Conservation (phyloP, 805 yeast species). For the Pichia exigua region DNA sequence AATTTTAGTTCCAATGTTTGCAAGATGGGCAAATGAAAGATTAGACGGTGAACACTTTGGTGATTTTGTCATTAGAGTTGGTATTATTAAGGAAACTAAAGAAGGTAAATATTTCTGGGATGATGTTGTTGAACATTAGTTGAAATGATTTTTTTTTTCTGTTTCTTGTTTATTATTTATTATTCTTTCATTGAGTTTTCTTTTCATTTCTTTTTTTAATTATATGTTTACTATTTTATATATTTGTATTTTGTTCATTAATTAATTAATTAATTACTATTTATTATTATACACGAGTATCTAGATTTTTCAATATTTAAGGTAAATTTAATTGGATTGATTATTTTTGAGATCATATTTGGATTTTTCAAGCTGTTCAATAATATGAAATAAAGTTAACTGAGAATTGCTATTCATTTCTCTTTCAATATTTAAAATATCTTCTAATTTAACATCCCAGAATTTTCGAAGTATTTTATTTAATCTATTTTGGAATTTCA, state of each 20-base stretch:
- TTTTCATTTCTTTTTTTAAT: neutral
- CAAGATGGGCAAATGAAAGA: slow-evolving; percentile 91
- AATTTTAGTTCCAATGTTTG: slow-evolving; percentile 76
- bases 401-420: slow-evolving; percentile 25
- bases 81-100: slow-evolving; percentile 79
- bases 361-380: slow-evolving; percentile 19
- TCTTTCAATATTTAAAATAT: slow-evolving; percentile 39
- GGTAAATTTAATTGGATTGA: too few relatives aligned
- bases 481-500: slow-evolving; percentile 34
- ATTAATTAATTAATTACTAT: neutral
- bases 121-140: slow-evolving; percentile 65
- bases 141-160: slow-evolving; percentile 18
- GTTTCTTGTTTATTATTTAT: neutral
- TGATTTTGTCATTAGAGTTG: slow-evolving; percentile 80
- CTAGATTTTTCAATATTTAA: too few relatives aligned
- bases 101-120: slow-evolving; percentile 96
- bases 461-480: slow-evolving; percentile 41
- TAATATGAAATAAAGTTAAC: slow-evolving; percentile 22
- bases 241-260: neutral
- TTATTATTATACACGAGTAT: neutral
- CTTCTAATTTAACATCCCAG: slow-evolving; percentile 40
- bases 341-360: too few relatives aligned
- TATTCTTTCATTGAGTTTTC: neutral
- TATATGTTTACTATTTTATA: neutral
- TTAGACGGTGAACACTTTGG: slow-evolving; percentile 91